phyloP scores from a whole-genome alignment of 202 grass and related monocot species.

The Eragrostis tef region DNA sequence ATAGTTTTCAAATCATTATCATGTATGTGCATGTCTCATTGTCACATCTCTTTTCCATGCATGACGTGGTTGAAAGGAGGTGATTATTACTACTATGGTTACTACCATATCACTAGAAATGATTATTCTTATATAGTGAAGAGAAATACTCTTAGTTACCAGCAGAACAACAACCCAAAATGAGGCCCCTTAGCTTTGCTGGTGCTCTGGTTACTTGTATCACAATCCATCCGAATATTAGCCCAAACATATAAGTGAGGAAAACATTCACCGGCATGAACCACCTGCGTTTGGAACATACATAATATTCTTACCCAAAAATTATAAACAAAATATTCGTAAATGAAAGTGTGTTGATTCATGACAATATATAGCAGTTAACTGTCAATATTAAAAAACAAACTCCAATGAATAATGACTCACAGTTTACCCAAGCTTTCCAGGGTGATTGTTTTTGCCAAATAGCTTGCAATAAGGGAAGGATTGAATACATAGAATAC shows the following conservation, averaged over 20 bases:
- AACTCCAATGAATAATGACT: conserved; percentile 8
- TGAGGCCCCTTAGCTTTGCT: conserved; percentile 62
- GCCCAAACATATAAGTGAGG: conserved; percentile 65
- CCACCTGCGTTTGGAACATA: conserved; percentile 61
- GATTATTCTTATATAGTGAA: neutral
- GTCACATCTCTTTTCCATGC: too few relatives aligned
- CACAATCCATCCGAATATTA: conserved; percentile 69
- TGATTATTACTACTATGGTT: too few relatives aligned
- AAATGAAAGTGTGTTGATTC: too few relatives aligned
- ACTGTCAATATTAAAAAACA: too few relatives aligned
- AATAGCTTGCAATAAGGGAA: conserved; percentile 59
- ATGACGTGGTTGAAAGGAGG: too few relatives aligned
- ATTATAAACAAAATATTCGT: too few relatives aligned
- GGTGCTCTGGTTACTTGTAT: conserved; percentile 70
- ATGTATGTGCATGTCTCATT: too few relatives aligned
- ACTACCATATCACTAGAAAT: too few relatives aligned
- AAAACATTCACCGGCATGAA: conserved; percentile 93
- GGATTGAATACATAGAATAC: conserved; percentile 96
- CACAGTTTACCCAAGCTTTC: conserved; percentile 77
- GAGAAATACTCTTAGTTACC: conserved; percentile 55
- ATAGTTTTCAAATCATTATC: too few relatives aligned
- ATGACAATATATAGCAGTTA: too few relatives aligned
- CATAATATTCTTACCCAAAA: neutral
- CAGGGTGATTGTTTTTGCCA: conserved; percentile 76
- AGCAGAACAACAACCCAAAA: conserved; percentile 89